Evolutionary conservation across 192 early-diverging fungal genomes (phyloP).

Genomic region (Coemansia sp.): DNA sequence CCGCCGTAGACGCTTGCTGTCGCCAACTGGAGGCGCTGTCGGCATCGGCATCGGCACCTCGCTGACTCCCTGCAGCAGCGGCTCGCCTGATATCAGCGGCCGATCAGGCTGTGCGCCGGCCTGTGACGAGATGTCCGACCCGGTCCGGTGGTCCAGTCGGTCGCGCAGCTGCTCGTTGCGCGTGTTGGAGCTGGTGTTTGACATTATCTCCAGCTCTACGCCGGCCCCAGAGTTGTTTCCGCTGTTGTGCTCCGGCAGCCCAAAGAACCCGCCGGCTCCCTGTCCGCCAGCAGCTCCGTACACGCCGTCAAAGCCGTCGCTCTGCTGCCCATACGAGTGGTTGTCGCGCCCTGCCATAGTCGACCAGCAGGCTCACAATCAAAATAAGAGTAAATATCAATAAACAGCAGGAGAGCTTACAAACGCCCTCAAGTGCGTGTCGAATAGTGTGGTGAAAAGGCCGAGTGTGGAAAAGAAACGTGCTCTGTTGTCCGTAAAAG

Average conservation of each 20-base stretch:
- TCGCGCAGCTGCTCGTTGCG: constrained; percentile 40
- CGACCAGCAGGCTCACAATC: neutral
- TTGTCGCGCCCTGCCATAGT: constrained; percentile 3
- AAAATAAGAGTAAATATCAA: constrained; percentile 6
- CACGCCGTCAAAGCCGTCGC: constrained; percentile 40
- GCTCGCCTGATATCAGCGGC: constrained; percentile 42
- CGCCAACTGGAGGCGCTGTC: constrained; percentile 12
- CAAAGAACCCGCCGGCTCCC: constrained; percentile 32
- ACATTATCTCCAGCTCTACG: constrained; percentile 51
- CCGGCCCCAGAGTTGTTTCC: constrained; percentile 22
- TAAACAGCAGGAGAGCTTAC: neutral
- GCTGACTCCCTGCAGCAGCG: constrained; percentile 43
- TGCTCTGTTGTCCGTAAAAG: neutral
- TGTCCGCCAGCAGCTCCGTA: constrained; percentile 7
- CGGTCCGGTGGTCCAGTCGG: constrained; percentile 46
- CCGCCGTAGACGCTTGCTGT: constrained; percentile 29
- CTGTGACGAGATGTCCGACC: constrained; percentile 51
- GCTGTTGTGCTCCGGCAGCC: constrained; percentile 14
- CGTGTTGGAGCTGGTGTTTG: constrained; percentile 47
- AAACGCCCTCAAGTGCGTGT: neutral
- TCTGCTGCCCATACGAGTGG: constrained; percentile 18
- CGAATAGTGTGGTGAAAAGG: neutral
- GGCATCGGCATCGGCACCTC: constrained; percentile 27
- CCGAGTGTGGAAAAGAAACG: constrained; percentile 1
- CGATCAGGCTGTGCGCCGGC: constrained; percentile 36